Conservation (phyloP, 305 asterid species). For the Plantago coronopus region DNA sequence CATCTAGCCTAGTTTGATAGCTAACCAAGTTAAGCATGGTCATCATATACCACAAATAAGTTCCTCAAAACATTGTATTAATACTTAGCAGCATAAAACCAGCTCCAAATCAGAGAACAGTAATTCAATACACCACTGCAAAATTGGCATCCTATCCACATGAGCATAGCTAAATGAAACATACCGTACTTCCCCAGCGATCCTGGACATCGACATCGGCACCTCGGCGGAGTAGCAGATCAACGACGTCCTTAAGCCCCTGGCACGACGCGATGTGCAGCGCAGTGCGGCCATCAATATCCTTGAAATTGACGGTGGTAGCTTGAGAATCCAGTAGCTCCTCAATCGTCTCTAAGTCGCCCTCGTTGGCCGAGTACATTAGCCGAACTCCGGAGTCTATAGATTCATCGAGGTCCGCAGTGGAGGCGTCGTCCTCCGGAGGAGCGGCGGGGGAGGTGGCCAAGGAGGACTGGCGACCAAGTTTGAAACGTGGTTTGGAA, state of each 20-base stretch:
- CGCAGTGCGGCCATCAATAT: slow-evolving; percentile 74
- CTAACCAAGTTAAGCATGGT: too few species aligned
- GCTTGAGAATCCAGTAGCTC: slow-evolving; percentile 57
- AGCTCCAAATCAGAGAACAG: too few species aligned
- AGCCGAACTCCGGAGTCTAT: slow-evolving; percentile 63
- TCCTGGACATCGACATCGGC: slow-evolving; percentile 59
- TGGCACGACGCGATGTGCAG: slow-evolving; percentile 86
- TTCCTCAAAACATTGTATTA: too few species aligned
- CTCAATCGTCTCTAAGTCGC: slow-evolving; percentile 74
- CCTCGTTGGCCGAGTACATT: slow-evolving; percentile 73
- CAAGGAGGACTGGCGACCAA: slow-evolving; percentile 66
- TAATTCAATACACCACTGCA: too few species aligned
- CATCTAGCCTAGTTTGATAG: too few species aligned
- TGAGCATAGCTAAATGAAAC: too few species aligned
- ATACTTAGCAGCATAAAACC: too few species aligned
- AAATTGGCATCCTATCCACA: too few species aligned
- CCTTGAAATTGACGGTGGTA: slow-evolving; percentile 55
- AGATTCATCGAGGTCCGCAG: slow-evolving; percentile 27
- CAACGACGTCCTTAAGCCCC: slow-evolving; percentile 56
- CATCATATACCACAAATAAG: too few species aligned
- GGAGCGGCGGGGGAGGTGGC: slow-evolving; percentile 34
- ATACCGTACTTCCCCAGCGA: slow-evolving; percentile 94
- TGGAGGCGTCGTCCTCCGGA: slow-evolving; percentile 20
- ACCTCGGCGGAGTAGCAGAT: slow-evolving; percentile 51
- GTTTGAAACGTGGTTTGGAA: slow-evolving; percentile 46